Evolutionary conservation across 257 asterid species (phyloP).

Genomic region (Eustoma russellianum): DNA sequence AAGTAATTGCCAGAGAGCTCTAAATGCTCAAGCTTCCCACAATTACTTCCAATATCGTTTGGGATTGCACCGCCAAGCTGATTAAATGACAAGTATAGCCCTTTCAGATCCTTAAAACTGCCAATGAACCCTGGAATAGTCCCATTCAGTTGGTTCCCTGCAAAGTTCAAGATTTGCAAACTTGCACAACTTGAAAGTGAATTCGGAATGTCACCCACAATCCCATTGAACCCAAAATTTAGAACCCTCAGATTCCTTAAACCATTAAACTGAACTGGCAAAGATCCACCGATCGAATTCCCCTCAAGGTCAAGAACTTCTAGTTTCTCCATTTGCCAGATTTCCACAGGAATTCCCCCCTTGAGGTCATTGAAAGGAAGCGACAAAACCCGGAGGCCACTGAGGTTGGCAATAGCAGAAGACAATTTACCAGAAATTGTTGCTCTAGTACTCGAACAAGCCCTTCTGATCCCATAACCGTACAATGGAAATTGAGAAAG

Average conservation of each 20-base stretch:
- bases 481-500: conserved; percentile 68
- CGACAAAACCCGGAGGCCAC: conserved; percentile 57
- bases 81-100: conserved; percentile 81
- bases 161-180: conserved; percentile 58
- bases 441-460: conserved; percentile 33
- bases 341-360: conserved; percentile 59
- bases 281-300: conserved; percentile 47
- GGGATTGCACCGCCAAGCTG: conserved; percentile 66
- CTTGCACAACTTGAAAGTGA: conserved; percentile 40
- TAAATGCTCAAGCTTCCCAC: conserved; percentile 65
- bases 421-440: conserved; percentile 51
- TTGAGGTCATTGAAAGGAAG: conserved; percentile 68
- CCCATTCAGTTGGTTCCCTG: conserved; percentile 74
- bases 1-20: conserved; percentile 76
- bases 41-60: conserved; percentile 44
- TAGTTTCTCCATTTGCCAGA: conserved; percentile 81
- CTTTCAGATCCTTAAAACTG: conserved; percentile 46
- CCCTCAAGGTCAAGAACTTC: conserved; percentile 96
- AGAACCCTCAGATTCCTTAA: conserved; percentile 59
- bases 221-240: conserved; percentile 63
- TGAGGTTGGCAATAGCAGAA: conserved; percentile 40
- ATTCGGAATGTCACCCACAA: conserved; percentile 49
- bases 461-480: conserved; percentile 73
- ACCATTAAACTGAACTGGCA: conserved; percentile 51
- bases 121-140: conserved; percentile 50